Base-by-base conservation (phyloP, 1,284 basidiomycete species). In the Puccinia hordei region DNA sequence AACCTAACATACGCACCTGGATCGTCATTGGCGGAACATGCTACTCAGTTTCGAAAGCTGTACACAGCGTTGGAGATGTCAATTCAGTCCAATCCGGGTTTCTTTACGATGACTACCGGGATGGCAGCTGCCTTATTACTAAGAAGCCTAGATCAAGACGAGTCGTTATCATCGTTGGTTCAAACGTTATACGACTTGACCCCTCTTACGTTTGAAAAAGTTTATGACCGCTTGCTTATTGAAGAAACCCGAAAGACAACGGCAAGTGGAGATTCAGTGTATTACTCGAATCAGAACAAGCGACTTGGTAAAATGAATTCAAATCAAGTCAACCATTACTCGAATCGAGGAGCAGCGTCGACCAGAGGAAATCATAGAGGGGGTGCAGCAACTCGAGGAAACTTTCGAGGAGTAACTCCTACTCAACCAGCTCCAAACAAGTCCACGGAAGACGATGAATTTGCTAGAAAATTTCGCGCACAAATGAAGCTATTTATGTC, bases 161-260 rank as follows among this genome's bases (percentile, higher is more conserved):
- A n/a, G n/a, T n/a, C n/a, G n/a, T n/a, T n/a, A 73, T 27, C 35
- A 53, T 24, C 44, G 4, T 38, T 73, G n/a, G 51, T 73, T 55
- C 46, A 51, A 55, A 33, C 2, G 27, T 24, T 72, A 51, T 72
- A 72, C 15, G 35, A 73, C 24, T 3, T 57, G 15, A 13, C 35
- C 2, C 71, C 57, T 6, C 38, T 57, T 2, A 73, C 46, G 2
- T 55, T 73, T 38, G 53, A 55, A 0, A 24, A 24, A 22, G 30
- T 73, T 15, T 69, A 44, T 22, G 66, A 69, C 49, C n/a, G 66
- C 15, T n/a, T n/a, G n/a, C n/a, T n/a, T n/a, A n/a, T n/a, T n/a
- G n/a, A n/a, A n/a, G n/a, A n/a, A n/a, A n/a, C 19, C 13, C 5
- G 66, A 27, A 46, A 69, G 17, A 44, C 44, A 27, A 51, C 1